These are phyloP conservation scores for Cryphonectria nitschkei DNA, from an alignment of 2,329 filamentous ascomycete genomes.

Conservation along the genomic window DNA sequence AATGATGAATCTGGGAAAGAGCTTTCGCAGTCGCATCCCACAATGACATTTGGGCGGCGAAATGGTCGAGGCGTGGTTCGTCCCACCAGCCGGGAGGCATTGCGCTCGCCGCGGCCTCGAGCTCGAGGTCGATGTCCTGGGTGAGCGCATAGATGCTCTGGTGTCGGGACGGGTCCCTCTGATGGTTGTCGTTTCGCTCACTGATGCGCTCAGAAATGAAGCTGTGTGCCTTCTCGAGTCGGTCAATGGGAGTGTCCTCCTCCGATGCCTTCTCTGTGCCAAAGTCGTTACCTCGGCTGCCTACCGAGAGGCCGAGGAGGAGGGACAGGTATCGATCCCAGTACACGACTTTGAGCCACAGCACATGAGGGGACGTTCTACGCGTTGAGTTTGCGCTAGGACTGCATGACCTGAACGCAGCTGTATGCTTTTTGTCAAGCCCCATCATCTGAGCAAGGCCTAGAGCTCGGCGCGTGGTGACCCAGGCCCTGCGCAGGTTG, in stretches of 20 bases:
- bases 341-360: constrained; percentile 56
- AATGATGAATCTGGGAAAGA: constrained; percentile 55
- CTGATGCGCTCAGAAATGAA: constrained; percentile 49
- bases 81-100: constrained; percentile 56
- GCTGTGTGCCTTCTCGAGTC: constrained; percentile 50
- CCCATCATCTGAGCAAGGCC: constrained; percentile 56
- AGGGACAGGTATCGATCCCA: constrained; percentile 56
- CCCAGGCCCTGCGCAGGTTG: constrained; percentile 58
- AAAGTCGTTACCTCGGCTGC: constrained; percentile 46
- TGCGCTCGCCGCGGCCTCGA: constrained; percentile 46
- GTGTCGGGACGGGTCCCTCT: constrained; percentile 25
- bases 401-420: constrained; percentile 45
- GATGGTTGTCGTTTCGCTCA: constrained; percentile 46
- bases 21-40: constrained; percentile 41
- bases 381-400: constrained; percentile 38
- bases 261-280: constrained; percentile 35
- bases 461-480: constrained; percentile 53
- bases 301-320: constrained; percentile 53
- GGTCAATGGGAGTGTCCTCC: constrained; percentile 44
- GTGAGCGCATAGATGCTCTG: constrained; percentile 45
- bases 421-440: constrained; percentile 43
- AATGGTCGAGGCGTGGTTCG: constrained; percentile 36
- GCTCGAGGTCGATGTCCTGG: constrained; percentile 50
- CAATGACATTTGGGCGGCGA: constrained; percentile 31
- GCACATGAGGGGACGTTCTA: constrained; percentile 36